Evolutionary conservation across 139 green algal species (phyloP).

Genomic region (Tetradesmus obliquus): DNA sequence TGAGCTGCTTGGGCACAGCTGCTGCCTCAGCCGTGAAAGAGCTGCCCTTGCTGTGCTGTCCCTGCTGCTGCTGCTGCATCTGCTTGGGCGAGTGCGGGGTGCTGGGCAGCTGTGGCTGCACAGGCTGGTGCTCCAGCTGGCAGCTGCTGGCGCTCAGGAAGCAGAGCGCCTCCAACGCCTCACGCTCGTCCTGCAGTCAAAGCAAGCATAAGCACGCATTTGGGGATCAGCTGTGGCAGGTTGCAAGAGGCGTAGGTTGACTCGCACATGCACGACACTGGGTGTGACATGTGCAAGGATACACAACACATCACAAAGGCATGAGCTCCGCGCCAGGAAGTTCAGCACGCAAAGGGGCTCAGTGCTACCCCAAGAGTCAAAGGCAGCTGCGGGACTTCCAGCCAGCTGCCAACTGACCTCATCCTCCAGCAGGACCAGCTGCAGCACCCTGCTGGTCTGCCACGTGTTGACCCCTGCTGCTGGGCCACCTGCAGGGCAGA

Average conservation of each 20-base stretch:
- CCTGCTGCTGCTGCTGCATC: constrained; percentile 1
- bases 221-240: too few species aligned
- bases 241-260: not conserved
- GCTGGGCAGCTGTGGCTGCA: not conserved
- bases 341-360: too few species aligned
- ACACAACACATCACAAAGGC: too few species aligned
- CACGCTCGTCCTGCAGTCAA: constrained; percentile 28
- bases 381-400: not conserved
- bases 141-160: constrained; percentile 18
- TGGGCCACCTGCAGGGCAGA: not conserved
- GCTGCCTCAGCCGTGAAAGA: not conserved
- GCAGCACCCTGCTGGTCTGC: not conserved
- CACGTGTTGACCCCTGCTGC: not conserved
- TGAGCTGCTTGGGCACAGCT: not conserved
- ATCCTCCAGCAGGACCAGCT: not conserved
- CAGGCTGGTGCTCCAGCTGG: not conserved
- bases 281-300: not conserved
- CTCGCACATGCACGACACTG: not conserved
- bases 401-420: not conserved
- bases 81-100: not conserved
- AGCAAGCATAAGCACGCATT: not conserved
- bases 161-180: constrained; percentile 37
- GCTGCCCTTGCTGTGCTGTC: constrained; percentile 24
- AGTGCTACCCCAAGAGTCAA: too few species aligned
- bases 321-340: too few species aligned